Evolutionary conservation across 805 yeast genomes (phyloP), one percentile per base, ranked within the genome.

Genomic region (Lipomyces lipofer): DNA sequence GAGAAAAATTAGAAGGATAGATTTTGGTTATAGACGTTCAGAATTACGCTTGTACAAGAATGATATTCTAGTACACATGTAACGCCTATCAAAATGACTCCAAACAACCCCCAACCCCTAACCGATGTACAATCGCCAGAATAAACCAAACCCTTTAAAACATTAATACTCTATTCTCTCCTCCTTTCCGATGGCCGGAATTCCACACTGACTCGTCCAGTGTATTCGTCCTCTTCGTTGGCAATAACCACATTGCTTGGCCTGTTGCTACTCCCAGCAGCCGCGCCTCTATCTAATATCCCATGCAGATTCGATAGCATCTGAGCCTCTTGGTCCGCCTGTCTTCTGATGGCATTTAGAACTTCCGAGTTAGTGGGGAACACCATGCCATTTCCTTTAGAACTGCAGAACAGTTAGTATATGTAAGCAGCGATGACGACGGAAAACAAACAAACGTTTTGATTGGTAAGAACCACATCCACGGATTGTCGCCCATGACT

Each of bases 381-480:
- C 19, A 61, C 45, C 19, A 59, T 58, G 6, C 73, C 72, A 35
- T 64, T 45, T 9, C 81, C 67, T 70, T 78, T 71, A 66, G 73
- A n/a, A n/a, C n/a, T n/a, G n/a, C n/a, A n/a, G n/a, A n/a, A n/a
- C n/a, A n/a, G n/a, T n/a, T n/a, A n/a, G n/a, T n/a, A n/a, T n/a
- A n/a, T n/a, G n/a, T n/a, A n/a, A n/a, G n/a, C n/a, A n/a, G n/a
- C n/a, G n/a, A n/a, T n/a, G n/a, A n/a, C n/a, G n/a, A n/a, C n/a
- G n/a, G n/a, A n/a, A n/a, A n/a, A n/a, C n/a, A n/a, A n/a, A n/a
- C n/a, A n/a, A n/a, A 62, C 65, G 68, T 49, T 27, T 46, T 40
- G 10, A 78, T 58, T 0, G 98, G 98, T 1, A 90, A 66, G 6
- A 84, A 45, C 97, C 97, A 90, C 56, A 83, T 82, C 6, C 58